Evolutionary conservation across 148 eudicot species (phyloP), one percentile per base, ranked within the genome.

Genomic region (Persicaria maculosa): DNA sequence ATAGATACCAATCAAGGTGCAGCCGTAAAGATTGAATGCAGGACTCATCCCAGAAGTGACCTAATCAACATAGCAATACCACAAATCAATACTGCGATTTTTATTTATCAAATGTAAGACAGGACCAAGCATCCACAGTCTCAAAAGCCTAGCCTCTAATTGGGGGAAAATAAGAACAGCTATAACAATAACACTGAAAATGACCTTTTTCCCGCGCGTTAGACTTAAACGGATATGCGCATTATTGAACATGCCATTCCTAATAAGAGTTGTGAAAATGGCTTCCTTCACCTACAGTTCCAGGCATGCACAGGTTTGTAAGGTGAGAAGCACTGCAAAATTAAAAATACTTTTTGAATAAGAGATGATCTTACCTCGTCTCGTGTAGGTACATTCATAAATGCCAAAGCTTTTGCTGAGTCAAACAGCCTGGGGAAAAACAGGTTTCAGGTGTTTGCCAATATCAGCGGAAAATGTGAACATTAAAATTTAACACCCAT

Each of bases 41-140:
- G 98, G 98, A 77, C 88, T 92, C 98, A 95, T 95, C 82, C 98
- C 98, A 69, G 98, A 95, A 73, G 98, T 88, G 65, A 95, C 92
- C 98, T 94, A 78, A 22, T 9, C 36, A 71, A 7, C 8, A 46
- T 7, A 45, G 15, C 36, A 46, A 40, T 65, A 12, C 9, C 67
- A 65, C 8, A 65, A 65, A 65, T 65, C 16, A 65, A 65, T 15
- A 43, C 2, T 9, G 70, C 5, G 6, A 43, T 40, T 36, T 12
- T n/a, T 59, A 40, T 14, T 43, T 8, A 14, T 14, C 7, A 40
- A 65, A 40, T 65, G 9, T 5, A 40, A 40, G 46, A 62, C 43
- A 19, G 46, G 12, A 43, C 17, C 15, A 6, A 15, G 43, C 55
- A 59, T 25, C 40, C 25, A 20, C 43, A 2, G 43, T 59, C 40